Conservation (phyloP, 108 stramenopile genomes). For the Cyclostephanos invisitatus region DNA sequence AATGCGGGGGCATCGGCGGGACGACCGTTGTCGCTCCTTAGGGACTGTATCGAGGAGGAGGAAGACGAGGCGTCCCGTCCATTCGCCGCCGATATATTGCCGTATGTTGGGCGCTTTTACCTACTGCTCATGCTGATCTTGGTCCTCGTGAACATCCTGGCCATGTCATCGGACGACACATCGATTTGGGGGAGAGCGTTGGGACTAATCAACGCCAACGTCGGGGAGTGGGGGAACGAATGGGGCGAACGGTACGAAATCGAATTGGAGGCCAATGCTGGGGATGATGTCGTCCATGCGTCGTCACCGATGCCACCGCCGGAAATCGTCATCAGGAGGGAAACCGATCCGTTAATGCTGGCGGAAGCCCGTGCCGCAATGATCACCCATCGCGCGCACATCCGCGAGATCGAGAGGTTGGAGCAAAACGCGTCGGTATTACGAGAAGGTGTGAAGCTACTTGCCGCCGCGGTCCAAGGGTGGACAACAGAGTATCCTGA, state of each 20-base stretch:
- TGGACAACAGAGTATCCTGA: background rate
- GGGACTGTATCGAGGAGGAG: too few relatives aligned
- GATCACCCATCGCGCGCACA: slow-evolving; percentile 14
- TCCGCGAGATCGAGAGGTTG: slow-evolving; percentile 20
- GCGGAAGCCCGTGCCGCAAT: slow-evolving; percentile 15
- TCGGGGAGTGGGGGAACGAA: background rate
- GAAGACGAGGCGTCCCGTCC: background rate
- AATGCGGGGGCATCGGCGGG: background rate
- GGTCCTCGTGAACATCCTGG: background rate
- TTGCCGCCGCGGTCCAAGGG: slow-evolving; percentile 9
- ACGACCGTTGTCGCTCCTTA: background rate
- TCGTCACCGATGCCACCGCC: background rate
- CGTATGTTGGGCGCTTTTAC: background rate
- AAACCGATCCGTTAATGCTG: slow-evolving; percentile 23
- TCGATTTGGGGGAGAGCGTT: background rate
- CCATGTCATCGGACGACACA: background rate
- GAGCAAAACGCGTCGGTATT: slow-evolving; percentile 7
- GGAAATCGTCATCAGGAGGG: slow-evolving; percentile 11
- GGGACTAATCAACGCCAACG: background rate
- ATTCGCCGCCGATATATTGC: background rate
- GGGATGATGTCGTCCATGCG: background rate
- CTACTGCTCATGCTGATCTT: background rate
- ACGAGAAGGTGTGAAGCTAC: slow-evolving; percentile 12
- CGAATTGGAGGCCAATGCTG: background rate
- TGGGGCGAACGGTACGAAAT: background rate